These are phyloP conservation scores for Kalanchoe fedtschenkoi DNA, from an alignment of 164 flowering plant species.

Conservation along the genomic window DNA sequence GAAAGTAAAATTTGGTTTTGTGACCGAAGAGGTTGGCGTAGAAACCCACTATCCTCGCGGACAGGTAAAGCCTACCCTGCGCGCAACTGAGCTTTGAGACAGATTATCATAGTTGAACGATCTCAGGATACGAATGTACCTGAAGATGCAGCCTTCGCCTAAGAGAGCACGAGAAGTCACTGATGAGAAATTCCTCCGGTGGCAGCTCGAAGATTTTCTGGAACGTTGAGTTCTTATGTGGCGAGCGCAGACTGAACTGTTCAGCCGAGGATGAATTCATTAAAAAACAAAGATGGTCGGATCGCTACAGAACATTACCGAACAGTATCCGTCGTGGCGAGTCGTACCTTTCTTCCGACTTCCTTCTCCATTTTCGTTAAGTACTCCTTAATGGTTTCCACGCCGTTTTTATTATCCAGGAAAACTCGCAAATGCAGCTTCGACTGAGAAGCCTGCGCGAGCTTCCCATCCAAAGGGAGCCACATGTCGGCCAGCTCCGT, in stretches of 20 bases:
- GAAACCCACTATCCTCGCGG: constrained; percentile 75
- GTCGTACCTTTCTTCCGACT: constrained; percentile 70
- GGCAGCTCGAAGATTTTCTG: constrained; percentile 75
- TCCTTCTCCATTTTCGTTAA: constrained; percentile 71
- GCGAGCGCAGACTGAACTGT: constrained; percentile 63
- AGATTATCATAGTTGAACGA: neutral
- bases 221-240: constrained; percentile 58
- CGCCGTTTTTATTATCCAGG: constrained; percentile 59
- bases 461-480: constrained; percentile 60
- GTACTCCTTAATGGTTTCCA: constrained; percentile 60
- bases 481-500: constrained; percentile 70
- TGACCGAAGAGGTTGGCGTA: constrained; percentile 70
- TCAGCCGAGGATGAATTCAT: constrained; percentile 6
- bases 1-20: constrained; percentile 67
- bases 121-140: constrained; percentile 22
- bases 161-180: constrained; percentile 55
- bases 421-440: constrained; percentile 69
- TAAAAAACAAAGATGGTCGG: neutral
- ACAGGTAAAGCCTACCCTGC: constrained; percentile 73
- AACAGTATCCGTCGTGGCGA: neutral
- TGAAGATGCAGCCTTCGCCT: constrained; percentile 70
- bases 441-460: constrained; percentile 59
- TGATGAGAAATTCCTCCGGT: constrained; percentile 71
- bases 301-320: neutral
- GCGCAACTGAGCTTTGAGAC: neutral